Evolutionary conservation across 2,329 filamentous ascomycete genomes (phyloP), one percentile per base, ranked within the genome.

Genomic region (Pseudogymnoascus destructans): DNA sequence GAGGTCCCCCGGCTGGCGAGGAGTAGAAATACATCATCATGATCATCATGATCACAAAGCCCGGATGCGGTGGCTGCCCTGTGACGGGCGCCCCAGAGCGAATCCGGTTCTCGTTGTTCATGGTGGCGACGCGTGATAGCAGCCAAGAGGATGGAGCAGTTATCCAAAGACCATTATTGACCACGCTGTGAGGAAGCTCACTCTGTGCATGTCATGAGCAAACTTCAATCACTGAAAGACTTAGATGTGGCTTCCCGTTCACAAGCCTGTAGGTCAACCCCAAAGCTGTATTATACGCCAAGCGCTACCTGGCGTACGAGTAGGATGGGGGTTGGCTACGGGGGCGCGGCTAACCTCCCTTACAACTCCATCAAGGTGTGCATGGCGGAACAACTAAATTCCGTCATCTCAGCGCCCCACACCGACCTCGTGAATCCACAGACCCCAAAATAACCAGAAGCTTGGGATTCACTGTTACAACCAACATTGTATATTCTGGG

Each of bases 1-100:
- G 61, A 6, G 64, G 61, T 17, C 62, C 61, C 57, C 64, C 61
- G 19, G 66, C 64, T 11, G 66, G 64, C 49, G 66, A 65, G 30
- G 64, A 63, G 59, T 64, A 66, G 25, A 69, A 60, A 59, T 66
- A 69, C 64, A 69, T 66, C 38, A 70, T 64, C 40, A 69, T 62
- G 57, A 69, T 56, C 59, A 68, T 60, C 46, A 68, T 63, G 33
- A 69, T 57, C 52, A 68, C 40, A 13, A 68, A 55, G n/a, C 64
- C 54, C 19, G 54, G 54, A 56, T 35, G 54, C 30, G 54, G 54
- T 19, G 54, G 54, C 32, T 38, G 32, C 32, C 54, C 54, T 36
- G 54, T 38, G 32, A 36, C 32, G n/a, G 35, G 32, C 8, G 32
- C 30, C 4, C 35, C 32, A 10, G 30, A 32, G 54, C 54, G 54